Evolutionary conservation across 2,329 filamentous ascomycete genomes (phyloP).

Genomic region (Neocucurbitaria cava): DNA sequence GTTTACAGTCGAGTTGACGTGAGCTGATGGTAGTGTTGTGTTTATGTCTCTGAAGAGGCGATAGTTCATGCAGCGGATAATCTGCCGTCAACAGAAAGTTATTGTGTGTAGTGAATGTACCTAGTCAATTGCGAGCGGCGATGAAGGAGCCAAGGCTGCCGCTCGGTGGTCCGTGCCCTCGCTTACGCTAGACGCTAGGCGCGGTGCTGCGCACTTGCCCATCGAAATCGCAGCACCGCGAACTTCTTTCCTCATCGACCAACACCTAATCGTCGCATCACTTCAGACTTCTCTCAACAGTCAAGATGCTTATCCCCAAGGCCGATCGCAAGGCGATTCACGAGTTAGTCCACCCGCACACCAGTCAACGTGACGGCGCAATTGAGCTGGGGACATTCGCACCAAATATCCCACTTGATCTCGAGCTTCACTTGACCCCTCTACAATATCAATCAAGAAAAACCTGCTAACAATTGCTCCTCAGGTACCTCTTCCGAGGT

Average conservation of each 20-base stretch:
- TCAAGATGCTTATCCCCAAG: constrained; percentile 92
- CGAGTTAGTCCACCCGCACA: constrained; percentile 78
- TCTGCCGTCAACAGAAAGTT: not conserved
- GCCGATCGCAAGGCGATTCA: constrained; percentile 99
- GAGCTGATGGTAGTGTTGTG: not conserved
- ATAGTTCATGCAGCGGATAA: not conserved
- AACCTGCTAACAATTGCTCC: constrained; percentile 26
- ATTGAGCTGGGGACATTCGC: constrained; percentile 37
- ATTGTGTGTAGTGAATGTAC: not conserved
- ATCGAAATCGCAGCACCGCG: constrained; percentile 19
- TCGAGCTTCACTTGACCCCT: constrained; percentile 27
- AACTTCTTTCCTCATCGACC: constrained; percentile 28
- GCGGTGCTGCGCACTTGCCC: constrained; percentile 11
- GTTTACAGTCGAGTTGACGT: not conserved
- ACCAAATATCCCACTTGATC: constrained; percentile 38
- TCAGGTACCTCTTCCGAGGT: constrained; percentile 53
- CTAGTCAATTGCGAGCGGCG: too few species aligned
- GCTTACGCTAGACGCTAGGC: constrained; percentile 11
- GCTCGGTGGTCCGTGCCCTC: constrained; percentile 10
- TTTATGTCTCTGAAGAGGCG: not conserved
- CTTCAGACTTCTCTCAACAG: constrained; percentile 41
- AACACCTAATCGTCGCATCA: constrained; percentile 28
- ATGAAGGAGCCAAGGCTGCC: too few species aligned
- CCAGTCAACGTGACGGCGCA: constrained; percentile 23
- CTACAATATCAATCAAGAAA: constrained; percentile 13